Percentiles rank a stretch among this genome's conserved stretches.
These are phyloP conservation scores for Camelina neglecta DNA, from an alignment of 345 rosid species.

Conservation along the genomic window DNA sequence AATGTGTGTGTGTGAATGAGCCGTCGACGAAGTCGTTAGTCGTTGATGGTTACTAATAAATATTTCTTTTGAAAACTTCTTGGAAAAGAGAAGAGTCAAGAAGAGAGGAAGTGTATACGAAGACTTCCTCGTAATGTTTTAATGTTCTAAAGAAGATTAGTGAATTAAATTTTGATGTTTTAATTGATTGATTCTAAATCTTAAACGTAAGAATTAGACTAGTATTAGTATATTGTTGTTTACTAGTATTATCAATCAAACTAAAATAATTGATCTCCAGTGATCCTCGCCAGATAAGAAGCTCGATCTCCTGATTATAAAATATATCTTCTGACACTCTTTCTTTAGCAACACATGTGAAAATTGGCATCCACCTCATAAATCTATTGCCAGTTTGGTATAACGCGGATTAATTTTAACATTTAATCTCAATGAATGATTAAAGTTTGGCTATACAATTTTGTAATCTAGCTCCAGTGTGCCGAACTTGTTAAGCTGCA, in stretches of 20 bases:
- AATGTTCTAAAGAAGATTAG: too few relatives aligned
- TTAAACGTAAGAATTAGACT: not conserved
- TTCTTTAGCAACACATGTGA: constrained; percentile 34
- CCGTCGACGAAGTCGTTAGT: constrained; percentile 33
- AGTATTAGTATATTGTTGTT: not conserved
- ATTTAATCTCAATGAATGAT: not conserved
- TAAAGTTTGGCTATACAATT: constrained; percentile 22
- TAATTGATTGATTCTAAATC: constrained; percentile 14
- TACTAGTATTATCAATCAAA: not conserved
- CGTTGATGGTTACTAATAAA: constrained; percentile 1
- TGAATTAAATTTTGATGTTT: not conserved
- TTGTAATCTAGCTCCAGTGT: constrained; percentile 13
- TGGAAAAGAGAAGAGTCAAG: constrained; percentile 1
- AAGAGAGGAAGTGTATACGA: not conserved
- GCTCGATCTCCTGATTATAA: constrained; percentile 11
- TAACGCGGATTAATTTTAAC: not conserved
- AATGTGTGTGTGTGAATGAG: constrained; percentile 27
- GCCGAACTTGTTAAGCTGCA: constrained; percentile 15
- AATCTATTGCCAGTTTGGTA: constrained; percentile 12
- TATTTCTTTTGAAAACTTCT: constrained; percentile 16
- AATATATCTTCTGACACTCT: constrained; percentile 21
- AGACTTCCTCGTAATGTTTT: too few relatives aligned
- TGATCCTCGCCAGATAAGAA: constrained; percentile 20
- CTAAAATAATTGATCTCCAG: constrained; percentile 2
- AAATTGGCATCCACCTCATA: constrained; percentile 24